Conservation (phyloP, 139 green algal species). For the Micromonas commoda region DNA sequence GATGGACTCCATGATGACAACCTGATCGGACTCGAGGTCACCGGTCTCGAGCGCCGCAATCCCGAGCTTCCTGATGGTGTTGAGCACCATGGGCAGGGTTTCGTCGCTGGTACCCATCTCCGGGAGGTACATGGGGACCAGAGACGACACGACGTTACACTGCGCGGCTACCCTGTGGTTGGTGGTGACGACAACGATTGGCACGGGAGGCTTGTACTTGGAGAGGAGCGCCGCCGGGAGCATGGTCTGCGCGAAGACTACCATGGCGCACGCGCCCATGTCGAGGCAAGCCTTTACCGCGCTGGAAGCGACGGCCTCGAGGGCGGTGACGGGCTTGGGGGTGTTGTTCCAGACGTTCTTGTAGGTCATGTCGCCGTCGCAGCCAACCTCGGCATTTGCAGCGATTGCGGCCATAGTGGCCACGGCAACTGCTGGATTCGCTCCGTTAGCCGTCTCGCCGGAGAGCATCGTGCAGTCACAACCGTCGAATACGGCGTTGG, state of each 20-base stretch:
- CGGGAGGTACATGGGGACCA: not conserved
- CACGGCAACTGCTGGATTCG: conserved; percentile 29
- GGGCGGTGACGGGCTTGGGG: conserved; percentile 48
- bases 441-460: conserved; percentile 35
- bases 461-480: conserved; percentile 36
- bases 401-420: conserved; percentile 25
- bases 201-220: conserved; percentile 58
- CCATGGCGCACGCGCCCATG: no score
- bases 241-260: conserved; percentile 42
- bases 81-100: not conserved
- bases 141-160: not conserved
- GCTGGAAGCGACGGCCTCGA: conserved; percentile 44
- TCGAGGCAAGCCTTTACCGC: conserved; percentile 50
- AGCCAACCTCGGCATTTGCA: conserved; percentile 31
- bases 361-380: conserved; percentile 16
- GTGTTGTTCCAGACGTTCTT: conserved; percentile 55
- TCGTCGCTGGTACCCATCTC: not conserved
- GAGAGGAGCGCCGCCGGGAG: conserved; percentile 37
- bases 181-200: conserved; percentile 52
- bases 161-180: not conserved
- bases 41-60: not conserved
- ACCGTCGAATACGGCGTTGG: conserved; percentile 45
- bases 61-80: not conserved
- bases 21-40: conserved; percentile 7
- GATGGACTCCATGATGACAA: not conserved